Percentiles rank a stretch among this genome's conserved stretches.
phyloP scores from a whole-genome alignment of 371 early-diverging fungal species.

The Nematocida minor region DNA sequence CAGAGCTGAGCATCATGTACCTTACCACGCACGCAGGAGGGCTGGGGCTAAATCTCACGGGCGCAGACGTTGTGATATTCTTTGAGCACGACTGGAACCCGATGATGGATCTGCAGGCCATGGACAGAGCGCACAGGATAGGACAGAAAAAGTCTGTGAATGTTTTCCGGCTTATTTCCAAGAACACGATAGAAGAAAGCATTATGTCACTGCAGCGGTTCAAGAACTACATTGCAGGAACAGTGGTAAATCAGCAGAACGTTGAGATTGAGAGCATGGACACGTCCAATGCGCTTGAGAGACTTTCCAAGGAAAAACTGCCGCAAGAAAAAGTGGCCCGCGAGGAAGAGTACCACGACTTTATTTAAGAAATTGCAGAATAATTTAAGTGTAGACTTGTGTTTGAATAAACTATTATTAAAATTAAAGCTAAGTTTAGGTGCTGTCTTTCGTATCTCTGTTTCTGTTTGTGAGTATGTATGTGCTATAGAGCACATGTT shows the following conservation, averaged over 20 bases:
- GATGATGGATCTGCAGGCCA: conserved; percentile 91
- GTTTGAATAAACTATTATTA: too few relatives aligned
- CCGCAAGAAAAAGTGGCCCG: conserved; percentile 7
- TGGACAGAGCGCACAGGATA: conserved; percentile 90
- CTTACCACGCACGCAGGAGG: conserved; percentile 96
- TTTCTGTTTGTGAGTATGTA: too few relatives aligned
- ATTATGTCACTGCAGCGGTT: conserved; percentile 94
- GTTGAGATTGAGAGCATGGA: conserved; percentile 65
- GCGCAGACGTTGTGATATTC: conserved; percentile 97
- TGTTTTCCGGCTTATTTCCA: conserved; percentile 79
- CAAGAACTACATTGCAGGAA: conserved; percentile 92
- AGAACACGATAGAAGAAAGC: conserved; percentile 83
- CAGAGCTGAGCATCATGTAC: conserved; percentile 83
- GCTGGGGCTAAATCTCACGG: conserved; percentile 90
- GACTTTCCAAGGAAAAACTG: conserved; percentile 62
- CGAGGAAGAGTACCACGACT: conserved; percentile 39
- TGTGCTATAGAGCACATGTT: too few relatives aligned
- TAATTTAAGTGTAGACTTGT: background rate
- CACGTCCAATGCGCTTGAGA: conserved; percentile 61
- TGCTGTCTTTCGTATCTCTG: too few relatives aligned
- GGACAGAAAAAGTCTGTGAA: conserved; percentile 93
- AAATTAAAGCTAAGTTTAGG: too few relatives aligned
- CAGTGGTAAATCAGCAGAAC: conserved; percentile 91
- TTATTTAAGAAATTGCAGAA: too few relatives aligned
- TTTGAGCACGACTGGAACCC: conserved; percentile 99